A percentile compares a stretch with the other conserved stretches of the same genome.
Conservation (phyloP, 257 asterid genomes). For the Fraxinus americana region DNA sequence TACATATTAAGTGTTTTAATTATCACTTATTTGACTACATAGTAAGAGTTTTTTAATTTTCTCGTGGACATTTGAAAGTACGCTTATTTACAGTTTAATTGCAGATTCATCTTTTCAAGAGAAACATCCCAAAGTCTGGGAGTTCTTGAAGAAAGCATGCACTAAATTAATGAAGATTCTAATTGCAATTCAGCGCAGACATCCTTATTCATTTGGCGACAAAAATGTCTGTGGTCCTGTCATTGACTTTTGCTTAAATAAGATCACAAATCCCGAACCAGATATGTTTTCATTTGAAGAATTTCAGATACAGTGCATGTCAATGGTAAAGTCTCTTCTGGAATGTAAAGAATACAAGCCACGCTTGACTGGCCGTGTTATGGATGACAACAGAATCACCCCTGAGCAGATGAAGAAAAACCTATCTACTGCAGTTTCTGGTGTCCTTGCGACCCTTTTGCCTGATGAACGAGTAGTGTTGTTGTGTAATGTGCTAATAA, state of each 20-base stretch:
- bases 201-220: conserved; percentile 97
- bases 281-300: conserved; percentile 65
- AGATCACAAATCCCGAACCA: conserved; percentile 84
- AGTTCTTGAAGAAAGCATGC: conserved; percentile 77
- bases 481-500: conserved; percentile 80
- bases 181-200: conserved; percentile 75
- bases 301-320: conserved; percentile 87
- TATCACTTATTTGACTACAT: neutral
- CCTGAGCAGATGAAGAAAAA: conserved; percentile 84
- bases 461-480: conserved; percentile 84
- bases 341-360: conserved; percentile 94
- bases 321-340: conserved; percentile 78
- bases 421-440: conserved; percentile 68
- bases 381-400: conserved; percentile 77
- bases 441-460: conserved; percentile 68
- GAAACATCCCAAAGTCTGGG: conserved; percentile 73
- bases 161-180: conserved; percentile 82
- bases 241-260: conserved; percentile 78
- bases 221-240: conserved; percentile 72
- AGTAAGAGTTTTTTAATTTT: neutral
- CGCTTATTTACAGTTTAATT: conserved; percentile 40
- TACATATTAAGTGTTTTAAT: neutral
- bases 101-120: conserved; percentile 86
- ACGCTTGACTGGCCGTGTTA: conserved; percentile 80
- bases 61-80: conserved; percentile 20